Conservation (phyloP, 2,329 filamentous ascomycete species). For the Fusarium neocosmosporiellum region DNA sequence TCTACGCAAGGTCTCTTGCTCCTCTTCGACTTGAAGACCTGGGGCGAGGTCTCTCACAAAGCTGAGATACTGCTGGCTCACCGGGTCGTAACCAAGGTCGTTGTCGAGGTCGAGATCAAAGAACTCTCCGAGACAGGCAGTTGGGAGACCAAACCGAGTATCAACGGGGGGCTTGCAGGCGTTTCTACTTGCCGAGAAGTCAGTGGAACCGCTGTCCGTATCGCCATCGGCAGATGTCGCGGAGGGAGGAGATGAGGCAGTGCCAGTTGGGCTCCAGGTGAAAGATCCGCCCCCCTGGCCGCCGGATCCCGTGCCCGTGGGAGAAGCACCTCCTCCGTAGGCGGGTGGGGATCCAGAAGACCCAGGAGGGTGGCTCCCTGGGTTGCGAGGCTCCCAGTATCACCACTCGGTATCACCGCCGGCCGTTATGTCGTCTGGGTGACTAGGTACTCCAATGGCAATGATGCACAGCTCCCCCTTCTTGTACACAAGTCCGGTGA, state of each 20-base stretch:
- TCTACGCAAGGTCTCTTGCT: background rate
- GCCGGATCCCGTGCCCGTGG: background rate
- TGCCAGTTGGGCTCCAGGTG: background rate
- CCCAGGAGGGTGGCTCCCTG: background rate
- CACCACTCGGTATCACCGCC: background rate
- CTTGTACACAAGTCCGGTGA: constrained; percentile 29
- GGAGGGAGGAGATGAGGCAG: background rate
- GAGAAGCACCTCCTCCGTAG: background rate
- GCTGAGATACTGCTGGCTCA: constrained; percentile 18
- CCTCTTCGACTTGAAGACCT: background rate
- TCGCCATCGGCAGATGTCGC: background rate
- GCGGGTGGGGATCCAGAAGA: background rate
- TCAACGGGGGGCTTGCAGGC: constrained; percentile 21
- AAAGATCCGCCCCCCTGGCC: background rate
- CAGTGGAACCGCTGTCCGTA: background rate
- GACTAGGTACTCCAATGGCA: constrained; percentile 22
- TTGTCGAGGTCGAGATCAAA: constrained; percentile 47
- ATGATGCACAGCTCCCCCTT: constrained; percentile 20
- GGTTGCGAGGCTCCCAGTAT: background rate
- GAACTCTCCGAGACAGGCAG: constrained; percentile 40
- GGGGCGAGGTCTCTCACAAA: constrained; percentile 17
- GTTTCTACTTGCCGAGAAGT: background rate
- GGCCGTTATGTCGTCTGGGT: background rate
- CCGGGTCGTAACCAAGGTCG: constrained; percentile 34
- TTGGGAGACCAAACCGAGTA: constrained; percentile 38